Percentiles rank a stretch among this genome's conserved stretches.
phyloP scores from a whole-genome alignment of 192 early-diverging fungal species.

The Podila clonocystis region DNA sequence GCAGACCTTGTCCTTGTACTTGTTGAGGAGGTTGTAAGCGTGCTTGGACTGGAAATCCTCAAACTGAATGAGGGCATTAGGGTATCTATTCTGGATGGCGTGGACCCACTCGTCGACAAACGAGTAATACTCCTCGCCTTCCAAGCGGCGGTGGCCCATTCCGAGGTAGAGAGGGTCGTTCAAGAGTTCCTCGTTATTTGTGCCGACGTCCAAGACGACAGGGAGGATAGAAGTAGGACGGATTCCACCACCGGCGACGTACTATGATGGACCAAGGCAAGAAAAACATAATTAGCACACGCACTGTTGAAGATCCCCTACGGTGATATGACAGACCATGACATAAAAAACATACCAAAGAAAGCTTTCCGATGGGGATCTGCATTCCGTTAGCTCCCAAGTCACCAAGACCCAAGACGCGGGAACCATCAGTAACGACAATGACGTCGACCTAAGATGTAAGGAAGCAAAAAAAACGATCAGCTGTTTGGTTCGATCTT shows the following conservation, averaged over 20 bases:
- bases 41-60: slow-evolving; percentile 82
- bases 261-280: slow-evolving; percentile 63
- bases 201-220: slow-evolving; percentile 92
- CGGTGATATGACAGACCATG: not conserved
- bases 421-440: slow-evolving; percentile 96
- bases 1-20: slow-evolving; percentile 79
- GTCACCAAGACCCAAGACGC: slow-evolving; percentile 95
- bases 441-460: slow-evolving; percentile 46
- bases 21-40: slow-evolving; percentile 85
- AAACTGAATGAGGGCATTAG: slow-evolving; percentile 89
- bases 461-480: not conserved
- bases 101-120: slow-evolving; percentile 66
- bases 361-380: slow-evolving; percentile 94
- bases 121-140: slow-evolving; percentile 64
- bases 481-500: no score
- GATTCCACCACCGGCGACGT: slow-evolving; percentile 88
- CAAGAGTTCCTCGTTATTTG: slow-evolving; percentile 82
- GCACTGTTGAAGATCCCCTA: not conserved
- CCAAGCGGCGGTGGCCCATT: slow-evolving; percentile 70
- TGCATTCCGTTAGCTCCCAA: slow-evolving; percentile 96
- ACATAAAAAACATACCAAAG: slow-evolving; percentile 27
- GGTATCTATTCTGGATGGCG: slow-evolving; percentile 62
- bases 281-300: not conserved
- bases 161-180: slow-evolving; percentile 93
- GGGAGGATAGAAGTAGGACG: slow-evolving; percentile 89